Base-by-base conservation (phyloP, 805 yeast species). In the Scheffersomyces lignosus region DNA sequence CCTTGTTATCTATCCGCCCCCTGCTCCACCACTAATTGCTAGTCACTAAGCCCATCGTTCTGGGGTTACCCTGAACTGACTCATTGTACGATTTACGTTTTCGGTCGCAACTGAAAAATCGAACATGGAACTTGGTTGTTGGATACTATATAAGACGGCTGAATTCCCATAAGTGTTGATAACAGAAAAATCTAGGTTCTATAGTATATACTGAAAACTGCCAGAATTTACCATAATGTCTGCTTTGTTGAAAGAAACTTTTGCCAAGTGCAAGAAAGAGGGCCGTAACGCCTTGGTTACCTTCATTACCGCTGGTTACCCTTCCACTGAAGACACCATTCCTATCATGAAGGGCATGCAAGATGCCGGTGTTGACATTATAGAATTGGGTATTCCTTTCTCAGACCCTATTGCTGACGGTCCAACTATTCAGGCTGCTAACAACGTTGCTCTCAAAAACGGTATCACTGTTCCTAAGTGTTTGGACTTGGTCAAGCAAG, bases 361-460 rank as follows among this genome's bases (percentile, higher is more conserved):
- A 69, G 86, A 78, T 18, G 97, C 96, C 48, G 99, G 99, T 39
- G 95, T 86, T 26, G 98, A 93, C 57, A 77, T 93, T 44, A 87
- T 93, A 49, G 99, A 93, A 66, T 68, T 93, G 31, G 99, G 99
- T 44, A 68, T 93, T 59, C 99, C 99, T 32, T 93, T 93, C 62
- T 83, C 96, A 15, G 99, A 93, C 60, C 99, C 99, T 26, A 89
- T 93, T 60, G 99, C 98, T 23, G 99, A 93, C 62, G 99, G 99
- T 32, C 96, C 98, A 27, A 87, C 96, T 13, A 93, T 93, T 54
- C 99, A 93, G 68, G 80, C 71, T 23, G 88, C 98, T 26, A 90
- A 90, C 66, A 78, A 77, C 15, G 70, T 67, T n/a, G 93, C 99
- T 14, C 73, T 93, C 45, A 73, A 77, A 17, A 91, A 93, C 52